phyloP scores from a whole-genome alignment of 176 grass and related monocot species.

The Saccharum officinarum region DNA sequence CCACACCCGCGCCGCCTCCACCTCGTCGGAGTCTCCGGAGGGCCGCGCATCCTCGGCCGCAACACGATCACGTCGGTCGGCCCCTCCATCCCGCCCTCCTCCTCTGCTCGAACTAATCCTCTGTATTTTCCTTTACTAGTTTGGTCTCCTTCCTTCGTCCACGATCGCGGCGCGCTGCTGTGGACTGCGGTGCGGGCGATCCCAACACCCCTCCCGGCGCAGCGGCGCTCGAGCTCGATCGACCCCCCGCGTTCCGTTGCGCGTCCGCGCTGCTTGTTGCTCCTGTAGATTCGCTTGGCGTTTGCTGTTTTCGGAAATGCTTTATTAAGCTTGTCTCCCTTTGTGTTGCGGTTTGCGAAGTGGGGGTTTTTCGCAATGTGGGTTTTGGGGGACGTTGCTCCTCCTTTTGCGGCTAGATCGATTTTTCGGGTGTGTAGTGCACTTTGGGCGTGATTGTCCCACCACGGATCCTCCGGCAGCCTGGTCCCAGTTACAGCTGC shows the following conservation, averaged over 20 bases:
- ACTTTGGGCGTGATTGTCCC: not conserved
- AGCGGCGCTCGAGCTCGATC: not conserved
- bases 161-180: not conserved
- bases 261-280: not conserved
- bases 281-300: not conserved
- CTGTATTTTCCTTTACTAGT: not conserved
- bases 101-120: not conserved
- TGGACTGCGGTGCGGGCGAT: not conserved
- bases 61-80: not conserved
- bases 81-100: too few species aligned
- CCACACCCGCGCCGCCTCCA: not conserved
- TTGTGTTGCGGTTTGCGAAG: too few species aligned
- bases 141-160: not conserved
- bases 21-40: not conserved
- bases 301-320: not conserved
- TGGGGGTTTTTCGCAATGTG: too few species aligned
- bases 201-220: not conserved
- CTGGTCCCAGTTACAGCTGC: not conserved
- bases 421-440: not conserved
- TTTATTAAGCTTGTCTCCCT: too few species aligned
- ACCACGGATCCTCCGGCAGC: not conserved
- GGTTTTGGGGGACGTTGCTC: not conserved
- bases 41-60: not conserved
- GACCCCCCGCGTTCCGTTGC: not conserved
- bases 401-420: not conserved